Evolutionary conservation across 1,284 basidiomycete species (phyloP).

Genomic region (Heterobasidion parviporum): DNA sequence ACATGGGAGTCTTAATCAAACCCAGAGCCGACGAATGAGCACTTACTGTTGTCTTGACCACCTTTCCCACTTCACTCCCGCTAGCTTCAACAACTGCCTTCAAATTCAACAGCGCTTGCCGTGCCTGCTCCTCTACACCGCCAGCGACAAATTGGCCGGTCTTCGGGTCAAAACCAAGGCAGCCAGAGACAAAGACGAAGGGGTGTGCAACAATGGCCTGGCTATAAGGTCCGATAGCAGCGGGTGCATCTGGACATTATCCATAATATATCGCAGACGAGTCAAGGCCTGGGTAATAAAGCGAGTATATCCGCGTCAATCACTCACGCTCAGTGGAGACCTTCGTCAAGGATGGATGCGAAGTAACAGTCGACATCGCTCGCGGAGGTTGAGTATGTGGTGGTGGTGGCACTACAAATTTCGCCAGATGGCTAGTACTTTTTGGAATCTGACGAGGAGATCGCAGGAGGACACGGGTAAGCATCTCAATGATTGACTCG

Average conservation of each 20-base stretch:
- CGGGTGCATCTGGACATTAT: conserved; percentile 59
- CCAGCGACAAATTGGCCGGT: conserved; percentile 67
- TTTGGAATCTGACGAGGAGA: too few species aligned
- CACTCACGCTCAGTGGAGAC: conserved; percentile 46
- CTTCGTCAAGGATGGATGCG: conserved; percentile 42
- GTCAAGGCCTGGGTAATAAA: not conserved
- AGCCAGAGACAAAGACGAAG: conserved; percentile 86
- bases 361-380: conserved; percentile 33
- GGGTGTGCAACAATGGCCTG: conserved; percentile 85
- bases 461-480: too few species aligned
- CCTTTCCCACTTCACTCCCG: conserved; percentile 67
- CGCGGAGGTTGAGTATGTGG: not conserved
- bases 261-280: not conserved
- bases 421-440: too few species aligned
- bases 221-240: conserved; percentile 86
- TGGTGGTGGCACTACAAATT: too few species aligned
- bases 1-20: not conserved
- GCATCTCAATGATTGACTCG: too few species aligned
- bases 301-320: too few species aligned
- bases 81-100: conserved; percentile 78
- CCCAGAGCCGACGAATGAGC: not conserved
- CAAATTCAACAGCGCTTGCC: conserved; percentile 84
- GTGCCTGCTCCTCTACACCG: conserved; percentile 79
- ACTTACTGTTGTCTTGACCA: conserved; percentile 81
- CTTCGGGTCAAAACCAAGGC: conserved; percentile 78